Percentiles rank a stretch among this genome's conserved stretches.
Conservation (phyloP, 257 asterid genomes). For the Coffea canephora region DNA sequence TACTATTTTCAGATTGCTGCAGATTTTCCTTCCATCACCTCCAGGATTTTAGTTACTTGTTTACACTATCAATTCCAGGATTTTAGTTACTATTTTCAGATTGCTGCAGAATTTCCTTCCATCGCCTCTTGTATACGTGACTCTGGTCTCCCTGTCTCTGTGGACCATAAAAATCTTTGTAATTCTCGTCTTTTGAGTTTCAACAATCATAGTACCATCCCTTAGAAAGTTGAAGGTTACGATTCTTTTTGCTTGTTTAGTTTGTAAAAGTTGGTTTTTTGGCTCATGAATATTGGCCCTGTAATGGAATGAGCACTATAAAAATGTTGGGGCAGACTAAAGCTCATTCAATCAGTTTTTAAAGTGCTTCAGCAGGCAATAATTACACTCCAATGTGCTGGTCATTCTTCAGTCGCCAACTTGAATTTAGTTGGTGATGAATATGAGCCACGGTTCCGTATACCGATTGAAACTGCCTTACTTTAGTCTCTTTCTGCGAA, state of each 20-base stretch:
- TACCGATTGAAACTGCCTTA: too few relatives aligned
- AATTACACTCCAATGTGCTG: too few relatives aligned
- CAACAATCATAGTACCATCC: neutral
- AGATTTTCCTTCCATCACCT: neutral
- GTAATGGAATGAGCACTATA: neutral
- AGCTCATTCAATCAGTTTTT: too few relatives aligned
- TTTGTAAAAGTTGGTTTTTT: neutral
- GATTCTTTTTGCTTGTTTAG: neutral
- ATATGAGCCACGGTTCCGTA: too few relatives aligned
- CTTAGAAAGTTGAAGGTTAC: neutral
- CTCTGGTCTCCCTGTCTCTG: neutral
- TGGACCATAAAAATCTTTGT: neutral
- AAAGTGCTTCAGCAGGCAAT: too few relatives aligned
- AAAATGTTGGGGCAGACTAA: too few relatives aligned
- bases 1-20: neutral
- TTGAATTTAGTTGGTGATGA: too few relatives aligned
- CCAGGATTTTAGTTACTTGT: too few relatives aligned
- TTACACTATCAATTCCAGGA: constrained; percentile 18
- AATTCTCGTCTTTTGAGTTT: neutral
- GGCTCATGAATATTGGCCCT: neutral
- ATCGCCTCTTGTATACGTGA: neutral
- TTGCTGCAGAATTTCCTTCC: neutral
- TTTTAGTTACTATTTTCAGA: neutral
- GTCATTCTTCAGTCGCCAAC: too few relatives aligned
- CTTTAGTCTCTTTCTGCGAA: too few relatives aligned